Conservation (phyloP, 176 grass and related monocot genomes). For the Phoenix dactylifera region DNA sequence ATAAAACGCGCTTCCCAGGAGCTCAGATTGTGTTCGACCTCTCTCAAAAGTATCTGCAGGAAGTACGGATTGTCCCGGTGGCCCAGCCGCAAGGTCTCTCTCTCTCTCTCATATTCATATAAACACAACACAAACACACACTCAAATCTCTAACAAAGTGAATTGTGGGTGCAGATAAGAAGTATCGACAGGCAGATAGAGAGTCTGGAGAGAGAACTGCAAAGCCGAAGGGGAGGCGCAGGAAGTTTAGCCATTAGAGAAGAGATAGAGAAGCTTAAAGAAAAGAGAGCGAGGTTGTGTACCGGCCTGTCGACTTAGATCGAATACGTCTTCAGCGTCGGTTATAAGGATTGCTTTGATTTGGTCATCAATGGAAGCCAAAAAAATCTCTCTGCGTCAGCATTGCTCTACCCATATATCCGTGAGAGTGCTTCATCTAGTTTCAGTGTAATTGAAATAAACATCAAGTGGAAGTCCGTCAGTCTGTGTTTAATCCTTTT, state of each 20-base stretch:
- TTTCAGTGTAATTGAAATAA: not conserved
- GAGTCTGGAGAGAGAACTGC: conserved; percentile 3
- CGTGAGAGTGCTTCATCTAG: not conserved
- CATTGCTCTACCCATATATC: too few relatives aligned
- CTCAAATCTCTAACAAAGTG: not conserved
- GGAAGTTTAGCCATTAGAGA: conserved; percentile 5
- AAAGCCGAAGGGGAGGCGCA: not conserved
- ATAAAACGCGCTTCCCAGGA: conserved; percentile 20
- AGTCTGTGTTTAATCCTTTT: too few relatives aligned
- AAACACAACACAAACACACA: not conserved
- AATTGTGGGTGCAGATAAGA: conserved; percentile 10
- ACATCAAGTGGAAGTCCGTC: too few relatives aligned
- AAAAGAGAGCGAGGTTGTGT: conserved; percentile 10
- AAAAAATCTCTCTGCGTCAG: too few relatives aligned
- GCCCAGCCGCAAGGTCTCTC: conserved; percentile 28
- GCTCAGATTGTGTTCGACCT: conserved; percentile 27
- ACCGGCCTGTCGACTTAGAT: not conserved
- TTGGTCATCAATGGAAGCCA: too few relatives aligned
- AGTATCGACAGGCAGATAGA: conserved; percentile 24
- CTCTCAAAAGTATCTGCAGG: conserved; percentile 19
- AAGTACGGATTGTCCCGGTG: conserved; percentile 23
- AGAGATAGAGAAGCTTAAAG: conserved; percentile 17
- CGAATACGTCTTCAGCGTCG: too few relatives aligned
- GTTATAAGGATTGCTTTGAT: too few relatives aligned
- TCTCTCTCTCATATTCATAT: not conserved